Conservation (phyloP, 1,139 yeast genomes). For the Yarrowia galli region DNA sequence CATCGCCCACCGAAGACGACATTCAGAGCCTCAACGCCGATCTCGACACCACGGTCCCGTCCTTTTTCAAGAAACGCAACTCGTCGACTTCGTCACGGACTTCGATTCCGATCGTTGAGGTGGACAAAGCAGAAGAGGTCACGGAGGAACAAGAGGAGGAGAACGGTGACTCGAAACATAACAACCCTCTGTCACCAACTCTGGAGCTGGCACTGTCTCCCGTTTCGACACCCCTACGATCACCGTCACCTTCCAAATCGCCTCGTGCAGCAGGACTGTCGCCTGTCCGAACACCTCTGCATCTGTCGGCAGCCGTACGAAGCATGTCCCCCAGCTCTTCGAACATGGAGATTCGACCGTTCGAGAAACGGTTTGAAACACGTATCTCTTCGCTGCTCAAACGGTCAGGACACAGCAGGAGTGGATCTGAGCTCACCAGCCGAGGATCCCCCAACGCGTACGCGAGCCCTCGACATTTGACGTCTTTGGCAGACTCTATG, state of each 20-base stretch:
- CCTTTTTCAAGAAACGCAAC: constrained; percentile 17
- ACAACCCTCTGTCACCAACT: constrained; percentile 12
- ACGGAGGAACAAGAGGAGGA: background rate
- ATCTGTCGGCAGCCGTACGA: background rate
- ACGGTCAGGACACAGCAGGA: constrained; percentile 18
- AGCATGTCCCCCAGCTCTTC: constrained; percentile 23
- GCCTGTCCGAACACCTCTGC: constrained; percentile 18
- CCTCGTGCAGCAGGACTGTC: constrained; percentile 12
- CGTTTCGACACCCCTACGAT: background rate
- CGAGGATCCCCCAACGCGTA: constrained; percentile 3
- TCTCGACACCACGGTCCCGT: constrained; percentile 21
- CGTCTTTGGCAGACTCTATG: constrained; percentile 26
- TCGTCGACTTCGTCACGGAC: background rate
- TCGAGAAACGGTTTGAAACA: constrained; percentile 28
- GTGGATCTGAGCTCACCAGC: constrained; percentile 27
- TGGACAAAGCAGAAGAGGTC: background rate
- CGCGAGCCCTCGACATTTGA: constrained; percentile 4
- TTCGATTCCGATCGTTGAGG: background rate
- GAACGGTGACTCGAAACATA: background rate
- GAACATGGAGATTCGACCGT: constrained; percentile 33
- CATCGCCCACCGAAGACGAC: constrained; percentile 19
- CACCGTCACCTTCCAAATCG: constrained; percentile 9
- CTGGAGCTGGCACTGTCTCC: constrained; percentile 21
- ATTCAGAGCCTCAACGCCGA: constrained; percentile 15
- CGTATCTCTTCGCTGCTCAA: constrained; percentile 13